Evolutionary conservation across 768 basidiomycete genomes (phyloP).

Genomic region (Naganishia friedmannii): DNA sequence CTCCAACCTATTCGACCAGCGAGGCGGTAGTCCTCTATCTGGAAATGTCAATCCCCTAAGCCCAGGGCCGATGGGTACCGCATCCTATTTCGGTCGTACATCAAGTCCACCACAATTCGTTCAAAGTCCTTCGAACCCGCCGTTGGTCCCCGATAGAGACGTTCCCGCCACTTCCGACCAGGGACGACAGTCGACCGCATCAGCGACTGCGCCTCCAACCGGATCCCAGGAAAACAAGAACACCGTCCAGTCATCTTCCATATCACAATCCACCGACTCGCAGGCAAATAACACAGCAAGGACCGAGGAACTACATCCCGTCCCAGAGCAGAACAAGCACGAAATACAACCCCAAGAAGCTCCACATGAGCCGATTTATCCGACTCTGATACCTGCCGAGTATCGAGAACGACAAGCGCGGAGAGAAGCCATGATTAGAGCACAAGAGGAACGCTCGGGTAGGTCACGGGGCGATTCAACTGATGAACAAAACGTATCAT

Average conservation of each 20-base stretch:
- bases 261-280: neutral
- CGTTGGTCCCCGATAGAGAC: neutral
- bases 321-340: neutral
- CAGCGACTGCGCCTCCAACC: neutral
- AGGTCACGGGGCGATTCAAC: neutral
- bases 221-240: neutral
- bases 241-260: neutral
- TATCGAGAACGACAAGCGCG: constrained; percentile 14
- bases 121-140: neutral
- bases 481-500: constrained; percentile 1
- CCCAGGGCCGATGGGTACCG: constrained; percentile 17
- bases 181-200: neutral
- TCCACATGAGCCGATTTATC: neutral
- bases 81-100: constrained; percentile 18
- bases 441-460: neutral
- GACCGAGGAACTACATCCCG: neutral
- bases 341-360: neutral
- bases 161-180: neutral
- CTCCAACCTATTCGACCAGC: constrained; percentile 8
- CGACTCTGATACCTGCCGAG: constrained; percentile 14
- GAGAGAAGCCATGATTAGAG: constrained; percentile 15
- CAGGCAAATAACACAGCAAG: neutral
- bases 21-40: constrained; percentile 7
- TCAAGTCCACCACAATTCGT: neutral
- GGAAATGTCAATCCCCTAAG: neutral